Evolutionary conservation across 805 yeast genomes (phyloP).

Genomic region (Saccharomyces paradoxus): DNA sequence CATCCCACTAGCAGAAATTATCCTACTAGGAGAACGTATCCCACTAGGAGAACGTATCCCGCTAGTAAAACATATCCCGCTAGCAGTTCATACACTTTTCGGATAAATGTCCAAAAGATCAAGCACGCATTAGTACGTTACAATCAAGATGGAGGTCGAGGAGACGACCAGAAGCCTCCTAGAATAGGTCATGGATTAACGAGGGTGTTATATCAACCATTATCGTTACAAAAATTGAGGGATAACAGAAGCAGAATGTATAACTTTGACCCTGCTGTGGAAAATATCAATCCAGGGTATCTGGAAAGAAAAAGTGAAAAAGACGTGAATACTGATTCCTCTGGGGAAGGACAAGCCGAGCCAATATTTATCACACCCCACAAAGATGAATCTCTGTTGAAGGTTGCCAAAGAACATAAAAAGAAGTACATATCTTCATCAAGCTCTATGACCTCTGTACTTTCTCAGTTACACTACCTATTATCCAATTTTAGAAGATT

Average conservation of each 20-base stretch:
- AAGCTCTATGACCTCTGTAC: slow-evolving; percentile 72
- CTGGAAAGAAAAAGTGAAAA: slow-evolving; percentile 8
- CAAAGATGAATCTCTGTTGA: slow-evolving; percentile 46
- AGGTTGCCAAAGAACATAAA: slow-evolving; percentile 34
- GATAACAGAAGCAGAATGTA: slow-evolving; percentile 71
- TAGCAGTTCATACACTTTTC: not conserved
- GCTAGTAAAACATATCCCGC: not conserved
- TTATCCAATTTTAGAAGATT: slow-evolving; percentile 54
- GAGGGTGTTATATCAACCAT: slow-evolving; percentile 66
- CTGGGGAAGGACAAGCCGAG: not conserved
- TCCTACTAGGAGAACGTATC: no score
- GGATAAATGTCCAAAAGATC: not conserved
- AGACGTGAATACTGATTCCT: not conserved
- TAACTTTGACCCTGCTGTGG: slow-evolving; percentile 58
- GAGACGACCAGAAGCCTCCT: slow-evolving; percentile 33
- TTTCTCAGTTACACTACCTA: slow-evolving; percentile 67
- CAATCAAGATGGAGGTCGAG: not conserved
- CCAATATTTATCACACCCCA: slow-evolving; percentile 55
- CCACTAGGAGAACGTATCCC: no score
- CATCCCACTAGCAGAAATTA: not conserved
- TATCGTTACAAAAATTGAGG: slow-evolving; percentile 62
- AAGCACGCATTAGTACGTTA: not conserved
- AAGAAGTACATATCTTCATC: slow-evolving; percentile 65
- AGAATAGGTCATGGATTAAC: slow-evolving; percentile 57
- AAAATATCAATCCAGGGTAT: slow-evolving; percentile 39